Conservation (phyloP, 305 asterid genomes). For the Rubia balearica region DNA sequence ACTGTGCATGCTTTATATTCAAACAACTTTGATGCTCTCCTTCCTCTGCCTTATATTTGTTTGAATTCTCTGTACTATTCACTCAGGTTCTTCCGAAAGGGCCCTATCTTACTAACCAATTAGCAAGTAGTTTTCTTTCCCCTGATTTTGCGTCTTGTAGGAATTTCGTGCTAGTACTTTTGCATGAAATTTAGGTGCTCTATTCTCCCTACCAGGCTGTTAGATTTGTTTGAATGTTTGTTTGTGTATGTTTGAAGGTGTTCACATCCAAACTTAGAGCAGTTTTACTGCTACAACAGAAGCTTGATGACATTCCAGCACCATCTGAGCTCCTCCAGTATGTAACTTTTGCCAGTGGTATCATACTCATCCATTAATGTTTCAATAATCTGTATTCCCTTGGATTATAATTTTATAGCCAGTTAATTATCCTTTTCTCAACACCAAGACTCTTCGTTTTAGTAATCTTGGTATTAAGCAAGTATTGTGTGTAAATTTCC, state of each 20-base stretch:
- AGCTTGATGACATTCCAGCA: slow-evolving; percentile 58
- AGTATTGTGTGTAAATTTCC: not conserved
- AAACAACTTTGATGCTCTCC: not conserved
- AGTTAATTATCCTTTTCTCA: not conserved
- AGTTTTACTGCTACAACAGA: slow-evolving; percentile 45
- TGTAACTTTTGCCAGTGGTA: slow-evolving; percentile 1
- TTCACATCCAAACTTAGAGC: slow-evolving; percentile 45
- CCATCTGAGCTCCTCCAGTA: slow-evolving; percentile 85
- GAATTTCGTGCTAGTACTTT: not conserved
- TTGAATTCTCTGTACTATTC: too few relatives aligned
- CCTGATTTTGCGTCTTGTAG: not conserved
- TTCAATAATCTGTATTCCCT: not conserved
- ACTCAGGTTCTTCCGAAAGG: not conserved
- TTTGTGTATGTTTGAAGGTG: not conserved
- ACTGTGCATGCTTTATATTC: not conserved
- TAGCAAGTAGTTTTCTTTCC: not conserved
- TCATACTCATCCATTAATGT: not conserved
- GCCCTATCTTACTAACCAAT: not conserved
- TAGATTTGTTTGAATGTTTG: too few relatives aligned
- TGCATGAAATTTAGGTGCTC: not conserved
- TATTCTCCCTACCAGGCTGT: not conserved
- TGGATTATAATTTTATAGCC: not conserved
- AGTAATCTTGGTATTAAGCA: not conserved
- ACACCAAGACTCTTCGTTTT: too few relatives aligned
- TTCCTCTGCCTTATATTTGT: not conserved